Evolutionary conservation across 139 green algal genomes (phyloP).

Genomic region (Closterium sp.): DNA sequence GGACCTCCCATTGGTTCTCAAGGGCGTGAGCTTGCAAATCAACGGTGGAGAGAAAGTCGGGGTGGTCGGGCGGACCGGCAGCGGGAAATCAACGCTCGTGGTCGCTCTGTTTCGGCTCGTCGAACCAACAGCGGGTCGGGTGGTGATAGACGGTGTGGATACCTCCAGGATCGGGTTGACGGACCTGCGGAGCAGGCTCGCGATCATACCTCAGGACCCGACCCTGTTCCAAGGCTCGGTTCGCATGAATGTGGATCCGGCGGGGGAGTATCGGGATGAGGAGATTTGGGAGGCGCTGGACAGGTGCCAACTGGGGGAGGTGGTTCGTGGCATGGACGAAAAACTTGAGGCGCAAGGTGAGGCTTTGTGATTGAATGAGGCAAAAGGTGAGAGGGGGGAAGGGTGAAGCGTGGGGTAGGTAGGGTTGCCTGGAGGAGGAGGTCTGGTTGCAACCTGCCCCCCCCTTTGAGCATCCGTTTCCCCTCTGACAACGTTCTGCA

Average conservation of each 20-base stretch:
- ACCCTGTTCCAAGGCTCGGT: constrained; percentile 90
- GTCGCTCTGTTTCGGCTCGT: constrained; percentile 72
- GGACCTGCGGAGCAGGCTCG: constrained; percentile 64
- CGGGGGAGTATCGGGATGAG: constrained; percentile 66
- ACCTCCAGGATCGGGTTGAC: constrained; percentile 69
- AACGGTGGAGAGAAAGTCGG: constrained; percentile 66
- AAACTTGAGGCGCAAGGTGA: constrained; percentile 52
- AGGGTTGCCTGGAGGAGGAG: no score
- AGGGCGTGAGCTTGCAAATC: constrained; percentile 33
- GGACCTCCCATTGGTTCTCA: constrained; percentile 74
- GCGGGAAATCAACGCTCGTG: constrained; percentile 62
- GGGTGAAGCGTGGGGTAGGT: no score
- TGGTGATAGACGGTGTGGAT: constrained; percentile 88
- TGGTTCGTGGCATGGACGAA: background rate
- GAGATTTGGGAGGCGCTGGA: constrained; percentile 67
- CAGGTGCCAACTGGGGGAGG: constrained; percentile 48
- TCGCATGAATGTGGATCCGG: constrained; percentile 89
- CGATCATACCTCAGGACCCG: constrained; percentile 84
- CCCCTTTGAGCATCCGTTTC: no score
- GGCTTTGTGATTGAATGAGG: background rate
- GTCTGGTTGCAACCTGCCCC: no score
- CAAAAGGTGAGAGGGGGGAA: no score
- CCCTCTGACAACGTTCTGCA: no score
- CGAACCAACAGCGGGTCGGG: constrained; percentile 59
- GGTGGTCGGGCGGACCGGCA: constrained; percentile 70